These are phyloP conservation scores for Irpex sp. DNA, from an alignment of 1,284 basidiomycete genomes.

Conservation along the genomic window DNA sequence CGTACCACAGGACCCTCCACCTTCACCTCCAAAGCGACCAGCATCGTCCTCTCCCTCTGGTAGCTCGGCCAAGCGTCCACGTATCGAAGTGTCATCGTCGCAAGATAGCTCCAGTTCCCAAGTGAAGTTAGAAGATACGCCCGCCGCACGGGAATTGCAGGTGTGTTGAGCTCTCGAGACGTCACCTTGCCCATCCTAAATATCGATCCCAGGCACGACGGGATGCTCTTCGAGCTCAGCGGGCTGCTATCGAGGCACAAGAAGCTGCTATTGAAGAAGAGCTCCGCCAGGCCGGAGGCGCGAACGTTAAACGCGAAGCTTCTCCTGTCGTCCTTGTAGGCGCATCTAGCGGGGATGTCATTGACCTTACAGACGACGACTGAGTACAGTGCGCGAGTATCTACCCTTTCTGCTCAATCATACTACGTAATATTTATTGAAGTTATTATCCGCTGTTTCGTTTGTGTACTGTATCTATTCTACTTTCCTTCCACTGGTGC, in stretches of 20 bases:
- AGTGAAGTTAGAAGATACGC: not conserved
- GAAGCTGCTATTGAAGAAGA: not conserved
- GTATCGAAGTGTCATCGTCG: not conserved
- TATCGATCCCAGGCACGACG: not conserved
- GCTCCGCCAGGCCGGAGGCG: not conserved
- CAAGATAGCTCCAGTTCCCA: not conserved
- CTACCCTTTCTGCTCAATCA: too few relatives aligned
- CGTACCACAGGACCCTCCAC: not conserved
- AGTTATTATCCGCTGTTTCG: too few relatives aligned
- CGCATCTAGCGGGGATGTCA: not conserved
- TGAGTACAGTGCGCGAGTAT: not conserved
- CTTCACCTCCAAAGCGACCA: not conserved
- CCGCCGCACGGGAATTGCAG: not conserved
- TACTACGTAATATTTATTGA: too few relatives aligned
- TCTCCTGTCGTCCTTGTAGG: not conserved
- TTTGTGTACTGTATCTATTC: too few relatives aligned
- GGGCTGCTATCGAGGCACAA: not conserved
- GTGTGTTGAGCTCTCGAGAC: not conserved
- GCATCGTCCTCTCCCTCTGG: not conserved
- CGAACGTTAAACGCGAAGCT: not conserved
- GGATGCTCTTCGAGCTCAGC: not conserved
- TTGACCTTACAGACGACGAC: not conserved
- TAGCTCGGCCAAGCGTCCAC: not conserved
- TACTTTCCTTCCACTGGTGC: too few relatives aligned
- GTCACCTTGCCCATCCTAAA: not conserved